Evolutionary conservation across 1,284 basidiomycete species (phyloP), one percentile per base, ranked within the genome.

Genomic region (Termitomyces sp.): DNA sequence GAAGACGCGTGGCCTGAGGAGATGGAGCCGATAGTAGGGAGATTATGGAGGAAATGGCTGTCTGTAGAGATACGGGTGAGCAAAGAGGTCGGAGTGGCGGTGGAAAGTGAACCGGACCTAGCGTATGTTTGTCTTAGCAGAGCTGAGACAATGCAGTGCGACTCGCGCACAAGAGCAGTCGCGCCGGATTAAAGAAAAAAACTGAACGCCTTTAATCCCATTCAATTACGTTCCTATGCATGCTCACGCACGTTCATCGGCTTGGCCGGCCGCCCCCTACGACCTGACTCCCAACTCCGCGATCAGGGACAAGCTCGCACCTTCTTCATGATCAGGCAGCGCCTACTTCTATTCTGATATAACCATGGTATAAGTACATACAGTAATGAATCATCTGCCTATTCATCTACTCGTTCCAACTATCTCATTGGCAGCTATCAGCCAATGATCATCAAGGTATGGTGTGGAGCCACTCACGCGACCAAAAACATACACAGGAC

Each of bases 401-500:
- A 21, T 26, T n/a, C 28, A 19, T 37, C 37, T 82, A 93, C 74
- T 93, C 91, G 69, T 93, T 92, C 91, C 91, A 89, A 59, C 87
- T 89, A 67, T 37, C 21, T 14, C 31, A 30, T 26, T 8, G 30
- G 18, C 19, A 47, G 34, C 14, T 9, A 53, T 55, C 52, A 56
- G 53, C 57, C 59, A 62, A 53, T 56, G 46, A 50, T 56, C 24
- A 42, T 49, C 58, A 51, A 59, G 46, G 38, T 54, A 47, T 53
- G 33, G 52, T 57, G 46, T 60, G 59, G 49, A 56, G 52, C 41
- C 59, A 84, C 91, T 81, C 76, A 91, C 87, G 88, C 88, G 65
- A 91, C 88, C 63, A 88, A 66, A 66, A 90, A 86, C 91, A 93
- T 93, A 75, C 91, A 93, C 62, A 80, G 67, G 59, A 93, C 90